Base-by-base conservation (phyloP, 2,329 filamentous ascomycete genomes). In the Colletotrichum acutatum region DNA sequence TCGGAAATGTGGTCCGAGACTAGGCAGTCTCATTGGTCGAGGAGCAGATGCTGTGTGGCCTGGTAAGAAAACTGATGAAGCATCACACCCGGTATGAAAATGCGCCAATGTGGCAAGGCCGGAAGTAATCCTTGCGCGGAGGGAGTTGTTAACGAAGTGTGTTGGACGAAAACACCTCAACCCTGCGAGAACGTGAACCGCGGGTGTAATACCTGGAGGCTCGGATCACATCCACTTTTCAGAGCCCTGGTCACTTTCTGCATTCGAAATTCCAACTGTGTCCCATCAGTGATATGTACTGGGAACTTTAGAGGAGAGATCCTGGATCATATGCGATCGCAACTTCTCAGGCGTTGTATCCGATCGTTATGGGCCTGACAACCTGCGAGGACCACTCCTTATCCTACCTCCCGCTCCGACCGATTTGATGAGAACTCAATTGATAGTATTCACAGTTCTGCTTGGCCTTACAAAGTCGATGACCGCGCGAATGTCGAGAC, bases 21-120 rank as follows among this genome's bases (percentile, higher is more conserved):
- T 6, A 12, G 11, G 34, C 5, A 26, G 2, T 11, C 19, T 46
- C 9, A 68, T 64, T 64, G 66, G 61, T 22, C 7, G 49, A 12
- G 24, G 19, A 12, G 6, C 6, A 30, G 7, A 59, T 12, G n/a
- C 9, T 26, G 7, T 19, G 26, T 42, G 14, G 37, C 16, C 2
- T 19, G 49, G 26, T 42, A 6, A 61, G 37, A 9, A 37, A 30
- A 5, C 4, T 16, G 46, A 22, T 5, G 30, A 59, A 46, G 34
- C 6, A 61, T 28, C 8, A 42, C 12, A 5, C 28, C 46, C 57
- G 57, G 22, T 26, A 16, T 32, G 49, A 11, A 24, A 8, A 59
- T 57, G 59, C 28, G 59, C 59, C 24, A 57, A 24, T 57, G 59
- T 64, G 66, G 66, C 66, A 57, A 56, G 63, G 26, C 16, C 32